Evolutionary conservation across 1,284 basidiomycete species (phyloP), one percentile per base, ranked within the genome.

Genomic region (Cystobasidium sp.): DNA sequence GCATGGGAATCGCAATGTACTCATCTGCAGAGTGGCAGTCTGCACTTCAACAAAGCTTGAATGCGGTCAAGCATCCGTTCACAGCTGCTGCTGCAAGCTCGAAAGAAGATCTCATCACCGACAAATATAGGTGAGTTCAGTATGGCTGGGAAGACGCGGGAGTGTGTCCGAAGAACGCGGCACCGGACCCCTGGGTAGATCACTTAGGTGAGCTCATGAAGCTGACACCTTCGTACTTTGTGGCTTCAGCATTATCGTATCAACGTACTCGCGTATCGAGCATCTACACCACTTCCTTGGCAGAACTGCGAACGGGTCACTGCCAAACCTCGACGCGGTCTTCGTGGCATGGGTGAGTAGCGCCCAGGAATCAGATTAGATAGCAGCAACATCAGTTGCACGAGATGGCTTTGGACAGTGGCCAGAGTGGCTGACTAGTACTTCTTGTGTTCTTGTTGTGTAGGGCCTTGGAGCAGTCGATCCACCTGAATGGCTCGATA

Each of bases 381-480:
- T n/a, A n/a, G n/a, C n/a, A 31, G 31, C 31, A 31, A 1, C 31
- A 31, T 2, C 31, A 31, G 31, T 5, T 2, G 31, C 31, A 31
- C 31, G 2, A 31, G 31, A 31, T 31, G 31, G 2, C 31, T 31
- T 31, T 31, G 31, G 2, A 31, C 1, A 31, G 2, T 31, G 31
- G 31, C 1, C 31, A 31, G 31, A 31, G 31, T 31, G 31, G 5
- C 31, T 31, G 31, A 31, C 31, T 31, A 31, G 31, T 5, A 31
- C 31, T 31, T 31, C 5, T 37, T 24, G 14, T 41, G 7, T 46
- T 49, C 41, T 14, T 6, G 2, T 20, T 58, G 14, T 43, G 16
- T 14, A 71, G 69, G 69, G 69, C 31, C 69, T 71, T 46, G 69
- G 69, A 46, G 69, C 46, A 22, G 61, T 71, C 10, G 69, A 71